These are phyloP conservation scores for Salinomyces thailandicus DNA, from an alignment of 2,329 filamentous ascomycete genomes.

Conservation along the genomic window DNA sequence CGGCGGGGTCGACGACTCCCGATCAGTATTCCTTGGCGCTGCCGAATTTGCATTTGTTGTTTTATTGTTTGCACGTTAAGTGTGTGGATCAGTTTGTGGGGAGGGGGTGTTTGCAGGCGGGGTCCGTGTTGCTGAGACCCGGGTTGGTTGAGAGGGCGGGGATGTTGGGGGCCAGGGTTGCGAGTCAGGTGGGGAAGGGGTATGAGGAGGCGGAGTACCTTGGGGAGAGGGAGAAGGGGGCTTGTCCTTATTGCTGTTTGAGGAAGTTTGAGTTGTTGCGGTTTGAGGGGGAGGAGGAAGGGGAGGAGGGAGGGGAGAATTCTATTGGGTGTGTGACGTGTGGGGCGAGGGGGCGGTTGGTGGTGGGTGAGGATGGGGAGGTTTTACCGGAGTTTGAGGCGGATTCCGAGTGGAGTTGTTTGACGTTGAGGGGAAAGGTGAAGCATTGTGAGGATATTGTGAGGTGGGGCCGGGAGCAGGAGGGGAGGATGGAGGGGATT, in stretches of 20 bases:
- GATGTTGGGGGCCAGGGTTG: constrained; percentile 2
- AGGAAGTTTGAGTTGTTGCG: constrained; percentile 5
- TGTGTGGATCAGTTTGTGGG: constrained; percentile 7
- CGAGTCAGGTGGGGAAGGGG: constrained; percentile 6
- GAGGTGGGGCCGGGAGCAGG: constrained; percentile 1
- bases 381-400: constrained; percentile 6
- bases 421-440: constrained; percentile 2
- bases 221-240: constrained; percentile 3
- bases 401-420: constrained; percentile 3
- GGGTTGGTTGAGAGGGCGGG: neutral
- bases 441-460: constrained; percentile 2
- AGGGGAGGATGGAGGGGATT: constrained; percentile 1
- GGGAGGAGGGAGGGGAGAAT: constrained; percentile 4
- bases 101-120: neutral
- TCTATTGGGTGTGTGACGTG: constrained; percentile 7
- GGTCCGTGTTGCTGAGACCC: constrained; percentile 1
- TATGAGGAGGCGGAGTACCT: constrained; percentile 7
- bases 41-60: constrained; percentile 7
- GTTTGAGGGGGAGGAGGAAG: too few species aligned
- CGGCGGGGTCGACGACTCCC: constrained; percentile 6
- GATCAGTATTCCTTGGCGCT: constrained; percentile 7
- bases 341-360: constrained; percentile 5
- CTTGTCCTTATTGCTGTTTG: constrained; percentile 8
- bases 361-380: neutral
- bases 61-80: constrained; percentile 7